Evolutionary conservation across 352 stramenopile genomes (phyloP).

Genomic region (Globisporangium radiosum): DNA sequence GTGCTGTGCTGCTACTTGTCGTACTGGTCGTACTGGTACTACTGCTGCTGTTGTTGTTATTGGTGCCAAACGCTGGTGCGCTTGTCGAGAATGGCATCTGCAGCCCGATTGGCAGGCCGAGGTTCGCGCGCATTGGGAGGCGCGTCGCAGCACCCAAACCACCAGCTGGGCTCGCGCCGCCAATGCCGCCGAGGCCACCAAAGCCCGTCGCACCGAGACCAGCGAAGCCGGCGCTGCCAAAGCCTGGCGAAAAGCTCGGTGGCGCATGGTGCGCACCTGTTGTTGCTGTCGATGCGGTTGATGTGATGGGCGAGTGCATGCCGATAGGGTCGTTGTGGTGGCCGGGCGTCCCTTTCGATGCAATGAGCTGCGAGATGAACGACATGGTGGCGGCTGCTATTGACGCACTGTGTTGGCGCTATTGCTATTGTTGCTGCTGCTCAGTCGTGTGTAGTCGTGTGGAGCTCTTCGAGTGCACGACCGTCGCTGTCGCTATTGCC

Average conservation of each 20-base stretch:
- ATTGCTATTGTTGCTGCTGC: neutral
- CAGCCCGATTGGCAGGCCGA: slow-evolving; percentile 14
- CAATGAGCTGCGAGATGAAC: slow-evolving; percentile 18
- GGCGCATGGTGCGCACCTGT: neutral
- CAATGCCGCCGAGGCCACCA: slow-evolving; percentile 6
- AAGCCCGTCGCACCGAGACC: slow-evolving; percentile 2
- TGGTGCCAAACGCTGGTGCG: neutral
- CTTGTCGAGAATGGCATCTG: slow-evolving; percentile 14
- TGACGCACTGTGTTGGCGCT: neutral
- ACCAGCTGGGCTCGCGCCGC: slow-evolving; percentile 4
- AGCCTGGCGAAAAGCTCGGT: slow-evolving; percentile 3
- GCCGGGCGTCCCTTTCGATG: slow-evolving; percentile 11
- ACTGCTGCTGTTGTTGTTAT: neutral
- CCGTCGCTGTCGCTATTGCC: neutral
- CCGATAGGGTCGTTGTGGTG: neutral
- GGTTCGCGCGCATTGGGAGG: slow-evolving; percentile 13
- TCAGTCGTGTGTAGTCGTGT: neutral
- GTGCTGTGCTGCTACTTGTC: neutral
- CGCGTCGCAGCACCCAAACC: slow-evolving; percentile 2
- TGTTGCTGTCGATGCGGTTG: slow-evolving; percentile 1
- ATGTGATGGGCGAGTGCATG: neutral
- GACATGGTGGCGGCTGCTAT: slow-evolving; percentile 7
- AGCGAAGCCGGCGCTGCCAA: slow-evolving; percentile 2
- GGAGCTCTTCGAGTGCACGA: slow-evolving; percentile 3
- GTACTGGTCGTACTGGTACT: neutral